These are phyloP conservation scores for Diaporthe australafricana DNA, from an alignment of 2,329 filamentous ascomycete genomes.

Conservation along the genomic window DNA sequence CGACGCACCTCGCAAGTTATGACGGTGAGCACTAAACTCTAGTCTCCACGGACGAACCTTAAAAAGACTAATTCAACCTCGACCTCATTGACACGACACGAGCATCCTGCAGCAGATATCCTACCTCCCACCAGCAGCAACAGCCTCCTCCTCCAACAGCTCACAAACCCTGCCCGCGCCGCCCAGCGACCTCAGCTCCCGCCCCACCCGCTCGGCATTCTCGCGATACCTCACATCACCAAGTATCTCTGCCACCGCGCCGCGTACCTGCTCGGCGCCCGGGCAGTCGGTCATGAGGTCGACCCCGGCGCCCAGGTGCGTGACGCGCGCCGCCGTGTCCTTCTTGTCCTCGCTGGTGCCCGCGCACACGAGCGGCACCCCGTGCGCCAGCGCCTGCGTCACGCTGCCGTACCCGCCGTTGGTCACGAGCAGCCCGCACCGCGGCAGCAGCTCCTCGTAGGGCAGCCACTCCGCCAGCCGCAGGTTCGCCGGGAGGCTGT, in stretches of 20 bases:
- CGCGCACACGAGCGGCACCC: slow-evolving; percentile 59
- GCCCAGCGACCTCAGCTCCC: slow-evolving; percentile 36
- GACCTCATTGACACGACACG: too few species aligned
- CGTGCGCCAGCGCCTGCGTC: slow-evolving; percentile 56
- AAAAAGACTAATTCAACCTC: slow-evolving; percentile 11
- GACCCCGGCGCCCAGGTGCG: slow-evolving; percentile 56
- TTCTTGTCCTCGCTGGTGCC: slow-evolving; percentile 56
- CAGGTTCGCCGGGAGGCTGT: slow-evolving; percentile 43
- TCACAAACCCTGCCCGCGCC: slow-evolving; percentile 27
- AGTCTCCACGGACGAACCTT: neutral
- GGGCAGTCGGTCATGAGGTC: slow-evolving; percentile 54
- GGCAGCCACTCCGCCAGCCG: slow-evolving; percentile 50
- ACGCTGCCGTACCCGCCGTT: slow-evolving; percentile 63
- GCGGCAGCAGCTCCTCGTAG: slow-evolving; percentile 50
- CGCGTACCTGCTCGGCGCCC: slow-evolving; percentile 43
- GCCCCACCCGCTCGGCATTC: slow-evolving; percentile 41
- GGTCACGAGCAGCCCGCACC: slow-evolving; percentile 54
- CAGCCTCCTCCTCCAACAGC: slow-evolving; percentile 11
- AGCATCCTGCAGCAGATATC: too few species aligned
- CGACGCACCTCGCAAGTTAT: neutral
- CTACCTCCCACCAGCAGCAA: neutral
- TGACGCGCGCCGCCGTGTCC: slow-evolving; percentile 54
- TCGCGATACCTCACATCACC: slow-evolving; percentile 45
- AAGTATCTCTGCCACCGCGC: slow-evolving; percentile 48
- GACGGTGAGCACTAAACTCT: slow-evolving; percentile 6